Evolutionary conservation across 2,329 filamentous ascomycete genomes (phyloP).

Genomic region (Decorospora gaudefroyi): DNA sequence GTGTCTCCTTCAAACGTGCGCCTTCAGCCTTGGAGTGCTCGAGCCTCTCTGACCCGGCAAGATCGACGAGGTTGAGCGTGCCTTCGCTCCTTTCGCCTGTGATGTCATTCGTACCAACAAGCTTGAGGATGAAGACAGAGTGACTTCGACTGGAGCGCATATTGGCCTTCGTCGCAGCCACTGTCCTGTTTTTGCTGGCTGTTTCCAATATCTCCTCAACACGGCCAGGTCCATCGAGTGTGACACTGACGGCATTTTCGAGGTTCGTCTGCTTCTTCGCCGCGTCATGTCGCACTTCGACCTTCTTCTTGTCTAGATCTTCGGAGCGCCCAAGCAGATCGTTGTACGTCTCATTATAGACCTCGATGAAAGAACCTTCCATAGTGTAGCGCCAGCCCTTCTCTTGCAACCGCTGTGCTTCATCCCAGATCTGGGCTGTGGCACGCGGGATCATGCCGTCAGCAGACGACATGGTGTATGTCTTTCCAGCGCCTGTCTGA

Average conservation of each 20-base stretch:
- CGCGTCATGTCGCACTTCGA: conserved; percentile 87
- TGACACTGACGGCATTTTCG: conserved; percentile 75
- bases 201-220: conserved; percentile 79
- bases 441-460: conserved; percentile 96
- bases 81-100: conserved; percentile 88
- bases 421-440: conserved; percentile 90
- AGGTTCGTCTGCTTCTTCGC: conserved; percentile 79
- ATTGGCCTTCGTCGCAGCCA: conserved; percentile 97
- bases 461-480: conserved; percentile 91
- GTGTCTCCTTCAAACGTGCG: conserved; percentile 87
- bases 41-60: conserved; percentile 89
- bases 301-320: conserved; percentile 76
- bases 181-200: conserved; percentile 83
- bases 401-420: conserved; percentile 78
- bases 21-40: conserved; percentile 87
- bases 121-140: conserved; percentile 87
- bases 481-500: conserved; percentile 96
- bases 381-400: conserved; percentile 95
- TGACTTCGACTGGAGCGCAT: conserved; percentile 92
- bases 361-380: conserved; percentile 93
- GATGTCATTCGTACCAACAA: conserved; percentile 68
- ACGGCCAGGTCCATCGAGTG: conserved; percentile 75
- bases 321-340: conserved; percentile 78
- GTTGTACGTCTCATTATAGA: conserved; percentile 97
- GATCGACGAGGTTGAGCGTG: conserved; percentile 91